Evolutionary conservation across 129 eudicot species (phyloP), one percentile per base, ranked within the genome.

Genomic region (Oenanthe sinensis): DNA sequence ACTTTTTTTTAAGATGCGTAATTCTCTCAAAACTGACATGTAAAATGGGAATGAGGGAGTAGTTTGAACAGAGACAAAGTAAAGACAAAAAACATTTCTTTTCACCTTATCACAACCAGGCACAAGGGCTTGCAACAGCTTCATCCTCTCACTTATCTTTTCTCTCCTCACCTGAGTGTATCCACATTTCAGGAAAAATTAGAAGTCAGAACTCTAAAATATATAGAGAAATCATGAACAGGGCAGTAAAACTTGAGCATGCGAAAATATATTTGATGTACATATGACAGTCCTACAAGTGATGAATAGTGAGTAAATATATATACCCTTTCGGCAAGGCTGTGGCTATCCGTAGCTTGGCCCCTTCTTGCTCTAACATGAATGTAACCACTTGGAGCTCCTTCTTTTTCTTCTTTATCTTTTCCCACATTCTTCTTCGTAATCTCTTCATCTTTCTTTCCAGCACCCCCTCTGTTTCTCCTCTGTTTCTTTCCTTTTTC

Each of bases 21-120:
- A n/a, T n/a, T n/a, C n/a, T n/a, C n/a, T n/a, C n/a, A n/a, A n/a
- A n/a, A n/a, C n/a, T n/a, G n/a, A n/a, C n/a, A n/a, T n/a, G n/a
- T n/a, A n/a, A n/a, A n/a, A n/a, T n/a, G n/a, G n/a, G n/a, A n/a
- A n/a, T n/a, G n/a, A n/a, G n/a, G n/a, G n/a, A n/a, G n/a, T n/a
- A 39, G 11, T 36, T 19, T 33, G 30, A 28, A 73, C 46, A 82
- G 40, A 63, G 79, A 77, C 77, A 81, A 70, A 62, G 81, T 55
- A 36, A 75, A 78, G 77, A 81, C 76, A 75, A 69, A 48, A 45
- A 16, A 13, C 37, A 83, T 17, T 37, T 68, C 45, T 4, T 0
- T 77, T 85, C 86, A 93, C 98, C 98, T 94, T 94, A 90, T 94
- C 96, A 89, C 98, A 94, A 69, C 98, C 97, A 79, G 98, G 98